These are phyloP conservation scores for Penicillium parvum DNA, from an alignment of 495 filamentous ascomycete species.

Conservation along the genomic window DNA sequence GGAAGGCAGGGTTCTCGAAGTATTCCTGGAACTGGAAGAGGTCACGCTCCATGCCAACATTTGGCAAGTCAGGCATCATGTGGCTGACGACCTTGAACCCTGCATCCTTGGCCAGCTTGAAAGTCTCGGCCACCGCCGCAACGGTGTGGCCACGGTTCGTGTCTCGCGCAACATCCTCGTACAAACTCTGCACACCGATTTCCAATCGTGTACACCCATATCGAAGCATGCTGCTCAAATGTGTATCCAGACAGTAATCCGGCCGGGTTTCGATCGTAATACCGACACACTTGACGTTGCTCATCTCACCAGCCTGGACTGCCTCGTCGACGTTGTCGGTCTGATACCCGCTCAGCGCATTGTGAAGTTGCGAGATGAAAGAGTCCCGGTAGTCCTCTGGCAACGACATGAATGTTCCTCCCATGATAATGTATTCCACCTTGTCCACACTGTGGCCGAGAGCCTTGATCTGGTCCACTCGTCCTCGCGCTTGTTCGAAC, in stretches of 20 bases:
- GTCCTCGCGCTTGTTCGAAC: conserved; percentile 92
- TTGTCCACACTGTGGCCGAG: conserved; percentile 97
- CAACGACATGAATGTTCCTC: conserved; percentile 97
- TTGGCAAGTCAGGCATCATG: conserved; percentile 99
- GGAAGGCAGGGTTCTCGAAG: conserved; percentile 93
- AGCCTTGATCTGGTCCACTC: conserved; percentile 93
- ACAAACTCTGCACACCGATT: conserved; percentile 91
- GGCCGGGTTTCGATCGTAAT: conserved; percentile 98
- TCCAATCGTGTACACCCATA: conserved; percentile 96
- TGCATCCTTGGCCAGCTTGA: conserved; percentile 90
- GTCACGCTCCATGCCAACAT: conserved; percentile 97
- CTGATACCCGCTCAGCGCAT: conserved; percentile 90
- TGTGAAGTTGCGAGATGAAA: conserved; percentile 94
- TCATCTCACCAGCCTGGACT: conserved; percentile 86
- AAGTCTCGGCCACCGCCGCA: conserved; percentile 88
- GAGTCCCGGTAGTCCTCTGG: conserved; percentile 81
- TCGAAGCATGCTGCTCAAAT: conserved; percentile 88
- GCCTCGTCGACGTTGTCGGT: conserved; percentile 92
- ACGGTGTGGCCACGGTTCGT: conserved; percentile 98
- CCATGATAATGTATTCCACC: conserved; percentile 99
- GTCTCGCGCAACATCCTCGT: conserved; percentile 97
- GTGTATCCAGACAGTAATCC: conserved; percentile 90
- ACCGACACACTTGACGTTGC: conserved; percentile 91
- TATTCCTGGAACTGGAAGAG: conserved; percentile 96
- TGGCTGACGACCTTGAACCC: conserved; percentile 98